Evolutionary conservation across 169 alveolate genomes (phyloP).

Genomic region (Plasmodium falciparum): DNA sequence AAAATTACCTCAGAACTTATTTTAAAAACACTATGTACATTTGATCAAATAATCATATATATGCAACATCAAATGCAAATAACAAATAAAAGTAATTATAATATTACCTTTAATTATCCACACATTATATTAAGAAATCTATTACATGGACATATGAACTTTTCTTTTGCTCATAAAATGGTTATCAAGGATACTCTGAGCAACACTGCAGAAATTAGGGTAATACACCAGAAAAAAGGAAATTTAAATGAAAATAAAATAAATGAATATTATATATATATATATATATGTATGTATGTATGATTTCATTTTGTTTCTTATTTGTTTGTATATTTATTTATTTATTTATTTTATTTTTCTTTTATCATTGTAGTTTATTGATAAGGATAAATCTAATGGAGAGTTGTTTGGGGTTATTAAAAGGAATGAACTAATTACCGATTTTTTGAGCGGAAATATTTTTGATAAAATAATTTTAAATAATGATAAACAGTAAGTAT

Average conservation of each 20-base stretch:
- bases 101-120: not conserved
- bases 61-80: slow-evolving; percentile 9
- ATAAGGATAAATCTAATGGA: not conserved
- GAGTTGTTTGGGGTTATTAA: slow-evolving; percentile 25
- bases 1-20: slow-evolving; percentile 10
- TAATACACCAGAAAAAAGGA: not conserved
- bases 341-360: not conserved
- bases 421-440: slow-evolving; percentile 14
- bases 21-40: not conserved
- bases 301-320: not conserved
- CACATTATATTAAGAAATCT: not conserved
- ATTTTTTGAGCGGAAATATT: slow-evolving; percentile 22
- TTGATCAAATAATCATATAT: not conserved
- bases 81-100: slow-evolving; percentile 9
- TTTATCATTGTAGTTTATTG: slow-evolving; percentile 6
- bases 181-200: not conserved
- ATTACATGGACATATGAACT: slow-evolving; percentile 10
- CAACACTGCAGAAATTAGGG: slow-evolving; percentile 3
- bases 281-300: not conserved
- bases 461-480: slow-evolving; percentile 23
- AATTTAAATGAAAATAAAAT: too few relatives aligned
- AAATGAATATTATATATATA: not conserved
- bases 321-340: not conserved
- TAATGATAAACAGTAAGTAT: slow-evolving; percentile 2
- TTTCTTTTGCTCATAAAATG: slow-evolving; percentile 4